Conservation (phyloP, 2,329 filamentous ascomycete species). For the Basipetospora chlamydospora region DNA sequence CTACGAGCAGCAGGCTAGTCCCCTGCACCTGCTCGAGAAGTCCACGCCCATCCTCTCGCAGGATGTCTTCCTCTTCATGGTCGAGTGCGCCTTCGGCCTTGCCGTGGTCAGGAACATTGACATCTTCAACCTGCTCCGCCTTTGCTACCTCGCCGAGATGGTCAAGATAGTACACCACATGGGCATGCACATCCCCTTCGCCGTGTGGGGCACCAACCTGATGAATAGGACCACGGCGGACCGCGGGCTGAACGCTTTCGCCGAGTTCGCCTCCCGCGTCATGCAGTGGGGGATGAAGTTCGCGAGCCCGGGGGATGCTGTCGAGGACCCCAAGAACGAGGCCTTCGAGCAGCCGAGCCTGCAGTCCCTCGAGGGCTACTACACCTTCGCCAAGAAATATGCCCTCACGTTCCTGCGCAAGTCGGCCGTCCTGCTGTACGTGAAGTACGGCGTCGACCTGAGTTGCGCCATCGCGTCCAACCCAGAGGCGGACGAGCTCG, state of each 20-base stretch:
- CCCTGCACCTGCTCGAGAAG: conserved; percentile 26
- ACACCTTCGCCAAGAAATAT: conserved; percentile 59
- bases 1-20: conserved; percentile 16
- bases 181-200: conserved; percentile 36
- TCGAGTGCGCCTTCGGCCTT: conserved; percentile 61
- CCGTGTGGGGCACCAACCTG: conserved; percentile 32
- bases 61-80: conserved; percentile 68
- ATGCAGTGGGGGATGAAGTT: conserved; percentile 30
- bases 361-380: conserved; percentile 37
- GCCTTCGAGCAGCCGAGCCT: conserved; percentile 42
- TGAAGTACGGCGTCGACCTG: conserved; percentile 80
- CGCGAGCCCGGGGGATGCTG: not conserved
- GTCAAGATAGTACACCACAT: conserved; percentile 60
- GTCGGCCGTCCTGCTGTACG: conserved; percentile 65
- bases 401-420: conserved; percentile 86
- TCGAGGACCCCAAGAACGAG: conserved; percentile 17
- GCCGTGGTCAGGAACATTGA: conserved; percentile 55
- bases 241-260: conserved; percentile 37
- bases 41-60: conserved; percentile 47
- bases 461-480: conserved; percentile 50
- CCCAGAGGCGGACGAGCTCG: conserved; percentile 60
- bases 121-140: conserved; percentile 61
- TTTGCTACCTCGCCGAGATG: conserved; percentile 86
- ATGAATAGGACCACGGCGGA: conserved; percentile 26
- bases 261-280: conserved; percentile 36